Percentiles rank a stretch among this genome's conserved stretches.
These are phyloP conservation scores for Colletotrichum abscissum DNA, from an alignment of 2,329 filamentous ascomycete species.

Conservation along the genomic window DNA sequence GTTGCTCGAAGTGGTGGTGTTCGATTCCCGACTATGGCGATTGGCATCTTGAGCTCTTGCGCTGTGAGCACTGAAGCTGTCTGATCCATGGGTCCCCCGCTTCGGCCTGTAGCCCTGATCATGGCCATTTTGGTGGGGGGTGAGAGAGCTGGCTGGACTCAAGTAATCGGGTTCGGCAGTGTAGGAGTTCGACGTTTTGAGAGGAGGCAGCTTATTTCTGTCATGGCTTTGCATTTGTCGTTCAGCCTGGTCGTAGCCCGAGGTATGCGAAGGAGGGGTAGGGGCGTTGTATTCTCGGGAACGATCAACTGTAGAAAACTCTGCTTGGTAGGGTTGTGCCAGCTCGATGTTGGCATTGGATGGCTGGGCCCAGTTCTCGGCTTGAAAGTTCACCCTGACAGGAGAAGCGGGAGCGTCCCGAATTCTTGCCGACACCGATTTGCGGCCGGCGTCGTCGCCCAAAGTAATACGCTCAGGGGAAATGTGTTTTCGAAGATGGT, in stretches of 20 bases:
- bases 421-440: conserved; percentile 56
- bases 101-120: conserved; percentile 13
- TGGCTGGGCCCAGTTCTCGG: conserved; percentile 63
- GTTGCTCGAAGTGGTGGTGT: conserved; percentile 58
- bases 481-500: conserved; percentile 43
- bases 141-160: conserved; percentile 9
- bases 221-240: conserved; percentile 27
- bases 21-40: conserved; percentile 65
- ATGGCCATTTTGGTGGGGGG: conserved; percentile 11
- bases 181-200: conserved; percentile 25
- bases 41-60: conserved; percentile 50
- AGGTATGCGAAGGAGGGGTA: conserved; percentile 52
- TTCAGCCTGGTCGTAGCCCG: conserved; percentile 25
- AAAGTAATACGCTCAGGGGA: conserved; percentile 44
- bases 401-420: conserved; percentile 66
- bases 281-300: conserved; percentile 46
- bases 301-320: conserved; percentile 41
- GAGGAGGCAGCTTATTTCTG: conserved; percentile 21
- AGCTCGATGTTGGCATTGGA: conserved; percentile 64
- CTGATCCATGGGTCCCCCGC: conserved; percentile 38
- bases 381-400: conserved; percentile 64
- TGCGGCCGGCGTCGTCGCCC: conserved; percentile 46
- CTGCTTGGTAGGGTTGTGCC: conserved; percentile 41
- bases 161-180: conserved; percentile 13
- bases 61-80: conserved; percentile 47